phyloP scores from a whole-genome alignment of 2,329 filamentous ascomycete genomes.

The Pseudogymnoascus sp. region DNA sequence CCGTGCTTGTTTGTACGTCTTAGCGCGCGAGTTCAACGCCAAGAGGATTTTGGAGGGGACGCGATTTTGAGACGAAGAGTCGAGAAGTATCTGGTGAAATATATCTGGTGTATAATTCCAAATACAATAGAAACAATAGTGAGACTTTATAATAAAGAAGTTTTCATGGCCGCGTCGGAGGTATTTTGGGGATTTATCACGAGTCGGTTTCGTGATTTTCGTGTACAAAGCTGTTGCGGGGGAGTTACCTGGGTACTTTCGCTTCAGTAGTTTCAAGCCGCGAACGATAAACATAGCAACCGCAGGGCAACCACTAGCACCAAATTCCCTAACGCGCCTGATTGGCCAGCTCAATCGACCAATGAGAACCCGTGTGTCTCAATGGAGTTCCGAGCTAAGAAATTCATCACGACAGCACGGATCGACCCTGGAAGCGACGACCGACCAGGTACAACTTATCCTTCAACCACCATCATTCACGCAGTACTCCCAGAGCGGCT shows the following conservation, averaged over 20 bases:
- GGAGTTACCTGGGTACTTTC: slow-evolving; percentile 6
- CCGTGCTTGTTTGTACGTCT: slow-evolving; percentile 10
- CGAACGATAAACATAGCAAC: slow-evolving; percentile 10
- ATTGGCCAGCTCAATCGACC: not conserved
- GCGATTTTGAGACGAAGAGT: not conserved
- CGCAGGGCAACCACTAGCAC: slow-evolving; percentile 1
- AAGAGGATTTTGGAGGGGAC: slow-evolving; percentile 4
- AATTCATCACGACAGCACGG: slow-evolving; percentile 2
- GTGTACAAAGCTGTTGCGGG: slow-evolving; percentile 1
- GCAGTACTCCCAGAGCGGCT: not conserved
- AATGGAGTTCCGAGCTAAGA: not conserved
- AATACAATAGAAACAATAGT: not conserved
- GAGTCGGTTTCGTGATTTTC: slow-evolving; percentile 7
- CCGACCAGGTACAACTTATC: slow-evolving; percentile 1
- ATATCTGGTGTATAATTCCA: not conserved
- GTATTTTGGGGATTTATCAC: slow-evolving; percentile 2
- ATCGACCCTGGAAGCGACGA: slow-evolving; percentile 8
- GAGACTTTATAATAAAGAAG: not conserved
- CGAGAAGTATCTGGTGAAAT: not conserved
- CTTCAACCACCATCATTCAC: slow-evolving; percentile 15
- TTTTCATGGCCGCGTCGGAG: not conserved
- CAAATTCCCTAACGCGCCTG: slow-evolving; percentile 1
- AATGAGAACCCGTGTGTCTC: slow-evolving; percentile 8
- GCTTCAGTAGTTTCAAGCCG: slow-evolving; percentile 10
- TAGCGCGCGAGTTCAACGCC: slow-evolving; percentile 9